Evolutionary conservation across 495 filamentous ascomycete species (phyloP).

Genomic region (Pyrenopolyporus hunteri): DNA sequence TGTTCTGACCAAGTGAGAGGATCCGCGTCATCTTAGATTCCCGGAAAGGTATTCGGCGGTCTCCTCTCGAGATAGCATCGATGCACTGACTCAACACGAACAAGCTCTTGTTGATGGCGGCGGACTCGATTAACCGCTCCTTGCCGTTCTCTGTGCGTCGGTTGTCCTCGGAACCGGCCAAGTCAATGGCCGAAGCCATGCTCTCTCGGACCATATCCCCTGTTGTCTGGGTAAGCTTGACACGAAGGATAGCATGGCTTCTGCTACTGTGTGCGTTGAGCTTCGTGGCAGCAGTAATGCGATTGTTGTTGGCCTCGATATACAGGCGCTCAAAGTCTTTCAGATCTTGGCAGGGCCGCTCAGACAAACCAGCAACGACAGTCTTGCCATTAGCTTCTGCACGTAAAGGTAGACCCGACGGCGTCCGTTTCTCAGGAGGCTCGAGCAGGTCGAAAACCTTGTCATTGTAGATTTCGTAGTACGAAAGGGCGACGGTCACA

Average conservation of each 20-base stretch:
- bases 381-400: conserved; percentile 87
- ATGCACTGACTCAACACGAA: conserved; percentile 96
- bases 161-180: conserved; percentile 97
- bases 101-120: conserved; percentile 96
- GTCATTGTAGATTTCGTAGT: conserved; percentile 99
- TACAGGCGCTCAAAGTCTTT: conserved; percentile 94
- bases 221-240: conserved; percentile 80
- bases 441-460: conserved; percentile 94
- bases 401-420: conserved; percentile 84
- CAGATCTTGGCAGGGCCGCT: conserved; percentile 80
- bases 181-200: conserved; percentile 91
- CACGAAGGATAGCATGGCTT: conserved; percentile 90
- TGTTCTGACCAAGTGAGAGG: conserved; percentile 90
- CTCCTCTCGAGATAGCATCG: conserved; percentile 78
- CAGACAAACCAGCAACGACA: conserved; percentile 87
- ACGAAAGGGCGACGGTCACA: conserved; percentile 82
- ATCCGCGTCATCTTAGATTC: conserved; percentile 99
- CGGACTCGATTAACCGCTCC: conserved; percentile 91
- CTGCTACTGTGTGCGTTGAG: conserved; percentile 93
- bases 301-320: conserved; percentile 91
- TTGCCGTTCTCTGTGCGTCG: conserved; percentile 92
- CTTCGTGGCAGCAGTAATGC: conserved; percentile 92
- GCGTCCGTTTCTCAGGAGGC: conserved; percentile 84
- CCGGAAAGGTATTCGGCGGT: conserved; percentile 84
- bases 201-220: conserved; percentile 74